Evolutionary conservation across 331 rosid species (phyloP), one percentile per base, ranked within the genome.

Genomic region (Saraca asoca): DNA sequence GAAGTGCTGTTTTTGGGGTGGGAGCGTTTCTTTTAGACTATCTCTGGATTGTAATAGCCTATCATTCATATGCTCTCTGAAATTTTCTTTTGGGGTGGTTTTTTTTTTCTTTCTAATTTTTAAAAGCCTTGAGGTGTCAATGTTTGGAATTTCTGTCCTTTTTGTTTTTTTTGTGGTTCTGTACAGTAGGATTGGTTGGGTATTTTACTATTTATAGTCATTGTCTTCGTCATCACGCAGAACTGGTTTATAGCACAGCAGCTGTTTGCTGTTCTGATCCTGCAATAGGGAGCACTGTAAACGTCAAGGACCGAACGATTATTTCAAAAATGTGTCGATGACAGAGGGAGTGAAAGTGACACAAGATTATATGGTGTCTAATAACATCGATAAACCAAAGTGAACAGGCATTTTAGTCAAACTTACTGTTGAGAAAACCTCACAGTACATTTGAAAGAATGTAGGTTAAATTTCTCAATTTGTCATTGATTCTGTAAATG

Each of bases 161-260:
- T 42, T 43, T 60, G 57, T 67, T 45, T 38, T 66, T 57, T 61
- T 53, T 29, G 61, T 20, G 75, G 65, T 54, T 81, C 17, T 89
- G 98, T 92, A 92, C 85, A 92, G 96, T 82, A 73, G 86, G 82
- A 77, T 79, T 73, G 85, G 85, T 57, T 85, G 81, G 80, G 53
- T 78, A 51, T 39, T 82, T 79, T 52, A 20, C 42, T 49, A 13
- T 24, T 24, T 41, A 15, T 57, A 72, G 64, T 66, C 75, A 42
- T 44, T 78, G 45, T 62, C 80, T 68, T 68, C 66, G 53, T 79
- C 75, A 45, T 61, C 31, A 64, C 52, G 42, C 13, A 59, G 60
- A 69, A 76, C 64, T 63, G 69, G 75, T 66, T 77, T 72, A 61
- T 79, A 73, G 70, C 45, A 49, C 11, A 39, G 43, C 17, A 13